Conservation (phyloP, 768 basidiomycete genomes). For the Trametes cingulata region DNA sequence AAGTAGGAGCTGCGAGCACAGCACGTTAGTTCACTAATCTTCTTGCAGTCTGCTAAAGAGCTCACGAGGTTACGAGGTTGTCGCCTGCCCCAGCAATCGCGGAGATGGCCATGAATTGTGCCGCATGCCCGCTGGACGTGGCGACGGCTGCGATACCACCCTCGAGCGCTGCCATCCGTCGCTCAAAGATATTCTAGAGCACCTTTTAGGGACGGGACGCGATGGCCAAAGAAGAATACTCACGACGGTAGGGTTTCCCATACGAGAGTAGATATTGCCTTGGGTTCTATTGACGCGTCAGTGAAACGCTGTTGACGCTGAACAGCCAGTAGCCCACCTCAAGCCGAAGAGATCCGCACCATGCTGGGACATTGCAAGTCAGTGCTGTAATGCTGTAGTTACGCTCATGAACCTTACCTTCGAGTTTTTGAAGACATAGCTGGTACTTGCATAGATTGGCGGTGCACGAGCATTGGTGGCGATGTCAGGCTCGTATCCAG, state of each 20-base stretch:
- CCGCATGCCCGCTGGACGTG: conserved; percentile 72
- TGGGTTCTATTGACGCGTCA: conserved; percentile 28
- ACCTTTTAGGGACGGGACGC: too few species aligned
- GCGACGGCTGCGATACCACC: conserved; percentile 78
- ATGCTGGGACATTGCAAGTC: conserved; percentile 43
- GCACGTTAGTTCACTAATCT: background rate
- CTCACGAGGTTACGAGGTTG: conserved; percentile 75
- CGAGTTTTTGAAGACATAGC: conserved; percentile 74
- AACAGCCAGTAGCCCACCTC: conserved; percentile 34
- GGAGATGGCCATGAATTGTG: conserved; percentile 72
- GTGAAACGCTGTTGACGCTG: background rate
- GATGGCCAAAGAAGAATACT: conserved; percentile 24
- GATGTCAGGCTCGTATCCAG: conserved; percentile 65
- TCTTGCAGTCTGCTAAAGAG: background rate
- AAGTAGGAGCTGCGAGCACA: conserved; percentile 50
- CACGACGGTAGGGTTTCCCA: conserved; percentile 69
- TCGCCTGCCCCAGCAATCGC: conserved; percentile 66
- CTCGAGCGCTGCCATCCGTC: conserved; percentile 76
- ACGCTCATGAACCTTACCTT: conserved; percentile 39
- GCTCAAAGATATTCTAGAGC: conserved; percentile 71
- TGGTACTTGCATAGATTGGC: conserved; percentile 76
- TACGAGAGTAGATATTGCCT: conserved; percentile 68
- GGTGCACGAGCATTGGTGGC: conserved; percentile 73
- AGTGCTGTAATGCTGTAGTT: background rate
- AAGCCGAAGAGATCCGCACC: conserved; percentile 72